Percentiles rank a stretch among this genome's conserved stretches.
These are phyloP conservation scores for Brassica nigra DNA, from an alignment of 345 rosid genomes.

Conservation along the genomic window DNA sequence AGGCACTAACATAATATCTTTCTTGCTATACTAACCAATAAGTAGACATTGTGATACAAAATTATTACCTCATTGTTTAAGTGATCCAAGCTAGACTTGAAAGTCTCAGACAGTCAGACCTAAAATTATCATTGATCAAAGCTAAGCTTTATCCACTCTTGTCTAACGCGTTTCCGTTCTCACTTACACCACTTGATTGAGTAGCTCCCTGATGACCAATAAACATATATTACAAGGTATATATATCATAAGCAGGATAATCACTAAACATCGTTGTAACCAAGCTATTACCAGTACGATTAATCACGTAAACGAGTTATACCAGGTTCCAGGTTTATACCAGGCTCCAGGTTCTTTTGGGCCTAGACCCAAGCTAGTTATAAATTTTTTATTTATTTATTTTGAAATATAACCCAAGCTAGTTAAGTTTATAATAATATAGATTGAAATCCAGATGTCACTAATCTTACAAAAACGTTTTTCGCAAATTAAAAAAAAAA, in stretches of 20 bases:
- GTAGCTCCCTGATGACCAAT: conserved; percentile 52
- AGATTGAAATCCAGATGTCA: too few relatives aligned
- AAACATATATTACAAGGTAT: conserved; percentile 12
- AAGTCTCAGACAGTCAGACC: conserved; percentile 65
- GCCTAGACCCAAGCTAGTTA: background rate
- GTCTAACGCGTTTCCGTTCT: conserved; percentile 39
- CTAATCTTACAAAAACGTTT: too few relatives aligned
- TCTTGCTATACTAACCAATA: background rate
- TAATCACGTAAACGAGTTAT: conserved; percentile 2
- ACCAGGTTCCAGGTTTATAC: background rate
- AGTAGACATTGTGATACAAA: background rate
- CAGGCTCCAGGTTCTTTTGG: background rate
- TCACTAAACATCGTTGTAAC: conserved; percentile 5
- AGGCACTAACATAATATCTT: background rate
- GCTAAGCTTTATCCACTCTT: conserved; percentile 53
- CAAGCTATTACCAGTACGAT: background rate
- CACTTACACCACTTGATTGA: conserved; percentile 45
- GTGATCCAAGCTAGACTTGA: conserved; percentile 88
- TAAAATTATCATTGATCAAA: conserved; percentile 57
- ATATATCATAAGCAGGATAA: background rate
- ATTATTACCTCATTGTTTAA: conserved; percentile 74
- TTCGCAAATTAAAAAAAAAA: too few relatives aligned
- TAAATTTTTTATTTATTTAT: too few relatives aligned
- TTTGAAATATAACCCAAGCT: too few relatives aligned
- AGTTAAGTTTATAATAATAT: too few relatives aligned